Base-by-base conservation (phyloP, 2,329 filamentous ascomycete genomes). In the Pseudodiploospora longispora region DNA sequence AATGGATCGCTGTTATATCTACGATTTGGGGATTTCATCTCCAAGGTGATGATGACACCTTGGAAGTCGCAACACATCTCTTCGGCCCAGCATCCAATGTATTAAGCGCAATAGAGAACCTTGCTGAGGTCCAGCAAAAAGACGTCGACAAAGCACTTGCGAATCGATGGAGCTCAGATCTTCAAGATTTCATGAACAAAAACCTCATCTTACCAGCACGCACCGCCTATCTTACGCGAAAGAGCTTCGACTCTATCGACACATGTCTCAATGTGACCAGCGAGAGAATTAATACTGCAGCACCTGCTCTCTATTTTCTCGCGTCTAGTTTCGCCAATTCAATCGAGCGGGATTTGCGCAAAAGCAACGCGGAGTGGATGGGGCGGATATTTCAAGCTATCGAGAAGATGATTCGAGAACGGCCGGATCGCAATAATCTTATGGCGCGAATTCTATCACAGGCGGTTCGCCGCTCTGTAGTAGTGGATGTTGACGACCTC, bases 1-100 rank as follows among this genome's bases (percentile, higher is more conserved):
- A 59, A 1, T 80, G 77, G 76, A 57, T 78, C 19, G 55, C 62
- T 4, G 70, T 65, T 2, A 59, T 74, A 36, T 60, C 63, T 4
- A 57, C 63, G 1, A 55, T 79, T 4, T 81, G 76, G 77, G 65
- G 71, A 19, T 62, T 80, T 5, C 76, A 75, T 50, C 60, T 74
- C n/a, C 73, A 74, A 47, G 69, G 65, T 12, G 59, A 59, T 4
- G 61, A 65, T 28, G 76, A 80, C 51, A 62, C 61, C 3, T 47
- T 66, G 6, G 70, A 76, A 34, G 71, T 78, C 28, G 72, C 75
- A 3, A 63, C 58, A 2, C 60, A 70, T 40, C 58, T 78, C 5
- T 74, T 74, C 36, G 53, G 58, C 0, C 58, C 66, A 47, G 44
- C 56, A 29, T 56, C 60, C 30, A 41, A 47, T 30, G 58, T 77